Evolutionary conservation across 495 filamentous ascomycete genomes (phyloP), one percentile per base, ranked within the genome.

Genomic region (Sphaerosporella brunnea): DNA sequence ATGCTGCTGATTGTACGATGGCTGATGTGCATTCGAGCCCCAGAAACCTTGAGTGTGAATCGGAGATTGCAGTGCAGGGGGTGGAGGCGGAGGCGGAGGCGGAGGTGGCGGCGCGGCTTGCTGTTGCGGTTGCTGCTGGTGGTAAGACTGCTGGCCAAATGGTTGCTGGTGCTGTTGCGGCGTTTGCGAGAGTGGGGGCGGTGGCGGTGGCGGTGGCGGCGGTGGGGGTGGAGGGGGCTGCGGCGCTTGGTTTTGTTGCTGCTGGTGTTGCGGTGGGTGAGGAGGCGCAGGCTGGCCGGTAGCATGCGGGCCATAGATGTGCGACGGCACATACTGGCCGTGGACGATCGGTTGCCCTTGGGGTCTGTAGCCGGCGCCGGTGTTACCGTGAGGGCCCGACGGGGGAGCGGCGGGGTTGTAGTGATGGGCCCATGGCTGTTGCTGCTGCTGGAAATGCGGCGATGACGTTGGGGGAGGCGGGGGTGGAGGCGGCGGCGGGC

Each of bases 261-360:
- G 48, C 2, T 44, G 21, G n/a, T 50, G 48, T 23, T 50, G 48
- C 13, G 47, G 30, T 50, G 48, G 28, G 23, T 19, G 19, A 4
- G 54, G 56, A 0, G 56, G 56, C 8, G 55, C 48, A 3, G 52
- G 52, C n/a, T 23, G 16, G 3, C 45, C 45, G 19, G 45, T 48
- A 11, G 45, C 45, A 32, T 48, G 45, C 5, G 45, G 18, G 1
- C 45, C 36, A 20, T 48, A 48, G 4, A 25, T 19, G 16, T 15
- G 5, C 18, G 24, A 11, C 3, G 23, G 32, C 1, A 20, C 23
- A 39, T 38, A 38, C 15, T 48, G 45, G 8, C 35, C 20, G 25
- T 48, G 20, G 7, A 39, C 23, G 11, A 48, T 11, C 7, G 30
- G 30, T 5, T 11, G 16, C 23, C 34, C 32, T 13, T 48, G 11